phyloP scores from a whole-genome alignment of 345 rosid species.

The Lepidium didymum region DNA sequence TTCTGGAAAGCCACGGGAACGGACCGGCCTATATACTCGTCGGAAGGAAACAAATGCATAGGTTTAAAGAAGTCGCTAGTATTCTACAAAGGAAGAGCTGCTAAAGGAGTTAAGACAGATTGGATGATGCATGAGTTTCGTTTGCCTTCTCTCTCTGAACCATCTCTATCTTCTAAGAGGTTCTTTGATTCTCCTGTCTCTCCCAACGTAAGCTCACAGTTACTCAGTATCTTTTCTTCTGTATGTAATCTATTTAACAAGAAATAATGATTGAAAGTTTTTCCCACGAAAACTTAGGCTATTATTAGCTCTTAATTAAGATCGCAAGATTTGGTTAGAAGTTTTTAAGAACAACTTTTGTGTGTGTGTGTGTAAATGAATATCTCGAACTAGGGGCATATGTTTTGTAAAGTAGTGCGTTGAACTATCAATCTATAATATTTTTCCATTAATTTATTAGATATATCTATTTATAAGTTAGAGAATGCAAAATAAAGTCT shows the following conservation, averaged over 20 bases:
- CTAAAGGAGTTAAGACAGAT: conserved; percentile 85
- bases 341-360: neutral
- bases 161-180: conserved; percentile 34
- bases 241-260: neutral
- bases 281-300: neutral
- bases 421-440: neutral
- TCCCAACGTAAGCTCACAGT: conserved; percentile 42
- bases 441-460: neutral
- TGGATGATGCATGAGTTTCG: conserved; percentile 99
- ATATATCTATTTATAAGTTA: neutral
- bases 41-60: conserved; percentile 66
- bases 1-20: conserved; percentile 98
- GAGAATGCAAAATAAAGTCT: neutral
- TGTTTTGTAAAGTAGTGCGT: neutral
- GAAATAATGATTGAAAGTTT: neutral
- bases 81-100: conserved; percentile 85
- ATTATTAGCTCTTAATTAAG: neutral
- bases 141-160: conserved; percentile 57
- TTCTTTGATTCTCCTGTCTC: conserved; percentile 48
- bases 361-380: neutral
- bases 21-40: conserved; percentile 80
- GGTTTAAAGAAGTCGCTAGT: conserved; percentile 92
- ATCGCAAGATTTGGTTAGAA: neutral
- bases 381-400: neutral
- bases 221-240: neutral